Evolutionary conservation across 306 rosid genomes (phyloP).

Genomic region (Gastrolobium bilobum): DNA sequence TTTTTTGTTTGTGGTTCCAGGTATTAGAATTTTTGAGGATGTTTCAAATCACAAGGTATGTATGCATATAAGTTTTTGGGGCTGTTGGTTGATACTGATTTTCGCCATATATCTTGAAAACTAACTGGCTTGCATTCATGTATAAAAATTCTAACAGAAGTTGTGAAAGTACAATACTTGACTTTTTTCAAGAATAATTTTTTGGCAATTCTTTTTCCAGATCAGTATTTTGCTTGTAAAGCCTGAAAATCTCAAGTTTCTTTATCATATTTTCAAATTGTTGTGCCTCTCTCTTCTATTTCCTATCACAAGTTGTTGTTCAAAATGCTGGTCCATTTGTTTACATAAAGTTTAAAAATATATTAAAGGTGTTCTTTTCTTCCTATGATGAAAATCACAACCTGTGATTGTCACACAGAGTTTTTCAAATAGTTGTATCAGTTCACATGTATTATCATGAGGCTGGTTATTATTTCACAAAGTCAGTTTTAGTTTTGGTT

Average conservation of each 20-base stretch:
- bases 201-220: not conserved
- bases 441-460: not conserved
- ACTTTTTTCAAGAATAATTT: not conserved
- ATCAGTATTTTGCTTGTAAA: constrained; percentile 4
- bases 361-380: not conserved
- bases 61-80: not conserved
- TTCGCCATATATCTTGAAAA: constrained; percentile 25
- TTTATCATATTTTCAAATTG: not conserved
- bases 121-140: constrained; percentile 21
- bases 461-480: not conserved
- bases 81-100: not conserved
- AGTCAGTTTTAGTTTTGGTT: not conserved
- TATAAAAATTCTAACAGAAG: constrained; percentile 14
- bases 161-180: not conserved
- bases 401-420: not conserved
- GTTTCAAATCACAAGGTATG: constrained; percentile 72
- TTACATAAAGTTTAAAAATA: not conserved
- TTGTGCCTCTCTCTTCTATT: not conserved
- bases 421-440: not conserved
- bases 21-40: constrained; percentile 94
- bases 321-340: not conserved
- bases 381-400: not conserved
- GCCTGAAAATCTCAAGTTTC: not conserved
- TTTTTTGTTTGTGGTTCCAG: constrained; percentile 63
- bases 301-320: not conserved